These are phyloP conservation scores for Sphaerulina vaccinii DNA, from an alignment of 2,329 filamentous ascomycete genomes.

Conservation along the genomic window DNA sequence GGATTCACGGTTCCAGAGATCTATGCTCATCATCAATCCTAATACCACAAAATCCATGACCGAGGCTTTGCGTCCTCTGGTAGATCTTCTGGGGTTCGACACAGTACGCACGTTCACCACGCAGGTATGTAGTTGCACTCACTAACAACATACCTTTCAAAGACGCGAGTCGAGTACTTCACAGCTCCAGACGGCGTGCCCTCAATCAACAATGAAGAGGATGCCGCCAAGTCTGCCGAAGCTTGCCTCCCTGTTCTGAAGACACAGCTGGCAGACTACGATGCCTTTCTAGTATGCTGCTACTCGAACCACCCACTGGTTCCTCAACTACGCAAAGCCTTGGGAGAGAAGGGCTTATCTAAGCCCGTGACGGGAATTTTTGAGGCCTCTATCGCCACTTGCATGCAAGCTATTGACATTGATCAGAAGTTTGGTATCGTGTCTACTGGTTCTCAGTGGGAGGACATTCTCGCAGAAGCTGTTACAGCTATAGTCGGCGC, in stretches of 20 bases:
- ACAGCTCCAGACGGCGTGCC: constrained; percentile 66
- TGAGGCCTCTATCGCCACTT: constrained; percentile 71
- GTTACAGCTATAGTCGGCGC: constrained; percentile 64
- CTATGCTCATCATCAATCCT: constrained; percentile 73
- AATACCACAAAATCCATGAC: constrained; percentile 77
- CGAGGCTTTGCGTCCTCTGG: constrained; percentile 56
- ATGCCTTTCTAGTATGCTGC: constrained; percentile 83
- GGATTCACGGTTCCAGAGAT: constrained; percentile 26
- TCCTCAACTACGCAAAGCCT: constrained; percentile 35
- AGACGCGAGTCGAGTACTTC: constrained; percentile 59
- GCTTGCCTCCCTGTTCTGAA: constrained; percentile 60
- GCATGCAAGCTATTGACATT: constrained; percentile 56
- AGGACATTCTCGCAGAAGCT: constrained; percentile 65
- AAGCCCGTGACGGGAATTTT: constrained; percentile 78
- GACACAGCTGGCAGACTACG: constrained; percentile 51
- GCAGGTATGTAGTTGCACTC: neutral
- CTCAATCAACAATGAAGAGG: constrained; percentile 75
- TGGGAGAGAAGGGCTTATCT: constrained; percentile 19
- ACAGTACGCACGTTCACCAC: constrained; percentile 36
- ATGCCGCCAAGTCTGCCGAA: constrained; percentile 62
- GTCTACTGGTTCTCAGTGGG: constrained; percentile 83
- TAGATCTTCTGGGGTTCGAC: constrained; percentile 46
- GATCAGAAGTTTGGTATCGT: constrained; percentile 75
- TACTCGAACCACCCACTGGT: constrained; percentile 84
- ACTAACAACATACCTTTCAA: neutral